Evolutionary conservation across 495 filamentous ascomycete species (phyloP).

Genomic region (Glonium stellatum): DNA sequence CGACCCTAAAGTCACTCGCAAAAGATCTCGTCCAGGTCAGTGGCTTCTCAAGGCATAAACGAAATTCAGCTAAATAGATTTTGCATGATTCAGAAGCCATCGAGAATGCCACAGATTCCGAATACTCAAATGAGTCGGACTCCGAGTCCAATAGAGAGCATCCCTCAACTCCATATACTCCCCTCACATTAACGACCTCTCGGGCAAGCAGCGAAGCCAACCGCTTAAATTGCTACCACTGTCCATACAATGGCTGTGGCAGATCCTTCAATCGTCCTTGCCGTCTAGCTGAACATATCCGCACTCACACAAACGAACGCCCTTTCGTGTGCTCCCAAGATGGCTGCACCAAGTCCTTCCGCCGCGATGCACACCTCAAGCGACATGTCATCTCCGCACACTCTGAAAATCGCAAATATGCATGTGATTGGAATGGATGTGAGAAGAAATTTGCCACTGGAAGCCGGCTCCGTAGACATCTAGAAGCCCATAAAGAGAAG

Average conservation of each 20-base stretch:
- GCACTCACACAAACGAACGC: slow-evolving; percentile 74
- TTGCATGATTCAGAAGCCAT: background rate
- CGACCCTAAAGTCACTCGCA: background rate
- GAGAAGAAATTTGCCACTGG: slow-evolving; percentile 72
- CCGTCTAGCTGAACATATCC: slow-evolving; percentile 68
- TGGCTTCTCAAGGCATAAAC: background rate
- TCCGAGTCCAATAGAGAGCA: background rate
- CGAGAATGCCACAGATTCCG: background rate
- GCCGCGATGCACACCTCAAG: slow-evolving; percentile 71
- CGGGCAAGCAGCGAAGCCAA: slow-evolving; percentile 14
- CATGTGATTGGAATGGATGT: slow-evolving; percentile 65
- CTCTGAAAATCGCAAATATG: slow-evolving; percentile 56
- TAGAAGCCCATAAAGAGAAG: slow-evolving; percentile 35
- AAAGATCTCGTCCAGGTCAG: background rate
- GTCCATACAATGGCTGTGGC: slow-evolving; percentile 59
- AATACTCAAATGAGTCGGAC: background rate
- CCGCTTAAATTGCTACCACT: slow-evolving; percentile 56
- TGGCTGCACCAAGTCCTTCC: slow-evolving; percentile 73
- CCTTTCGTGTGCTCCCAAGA: slow-evolving; percentile 60
- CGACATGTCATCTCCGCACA: slow-evolving; percentile 80
- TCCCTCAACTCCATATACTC: slow-evolving; percentile 7
- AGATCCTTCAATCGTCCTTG: slow-evolving; percentile 84
- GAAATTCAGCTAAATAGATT: background rate
- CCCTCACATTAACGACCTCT: slow-evolving; percentile 56
- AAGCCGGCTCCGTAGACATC: slow-evolving; percentile 54